These are phyloP conservation scores for Nakaseomyces uthaithaninus DNA, from an alignment of 1,139 yeast genomes.

Conservation along the genomic window DNA sequence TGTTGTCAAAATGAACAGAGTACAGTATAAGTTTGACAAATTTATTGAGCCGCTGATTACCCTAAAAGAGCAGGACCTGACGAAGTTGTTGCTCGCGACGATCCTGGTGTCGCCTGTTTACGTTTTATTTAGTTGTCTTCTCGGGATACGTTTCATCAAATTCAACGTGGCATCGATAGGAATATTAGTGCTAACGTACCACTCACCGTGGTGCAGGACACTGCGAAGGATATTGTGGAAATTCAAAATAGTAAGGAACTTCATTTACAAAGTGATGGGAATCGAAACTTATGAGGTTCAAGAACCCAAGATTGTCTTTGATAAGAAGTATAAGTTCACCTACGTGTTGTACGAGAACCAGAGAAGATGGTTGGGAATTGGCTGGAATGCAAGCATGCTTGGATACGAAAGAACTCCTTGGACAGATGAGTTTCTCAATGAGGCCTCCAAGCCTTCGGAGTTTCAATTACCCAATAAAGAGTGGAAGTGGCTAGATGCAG, in stretches of 20 bases:
- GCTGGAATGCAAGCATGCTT: slow-evolving; percentile 89
- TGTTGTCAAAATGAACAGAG: slow-evolving; percentile 68
- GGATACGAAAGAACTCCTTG: slow-evolving; percentile 93
- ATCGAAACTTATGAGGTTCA: slow-evolving; percentile 7
- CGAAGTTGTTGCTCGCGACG: slow-evolving; percentile 72
- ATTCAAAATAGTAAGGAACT: slow-evolving; percentile 57
- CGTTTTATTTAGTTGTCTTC: slow-evolving; percentile 36
- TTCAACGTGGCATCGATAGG: slow-evolving; percentile 35
- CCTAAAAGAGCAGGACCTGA: slow-evolving; percentile 68
- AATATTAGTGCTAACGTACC: slow-evolving; percentile 64
- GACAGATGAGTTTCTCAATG: slow-evolving; percentile 95
- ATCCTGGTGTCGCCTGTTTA: slow-evolving; percentile 79
- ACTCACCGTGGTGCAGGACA: slow-evolving; percentile 75
- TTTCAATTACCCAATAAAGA: slow-evolving; percentile 78
- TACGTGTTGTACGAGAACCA: slow-evolving; percentile 94
- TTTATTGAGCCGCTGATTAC: slow-evolving; percentile 70
- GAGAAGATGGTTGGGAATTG: slow-evolving; percentile 95
- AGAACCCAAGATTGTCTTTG: slow-evolving; percentile 44
- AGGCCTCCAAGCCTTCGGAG: slow-evolving; percentile 66
- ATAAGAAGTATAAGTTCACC: slow-evolving; percentile 49
- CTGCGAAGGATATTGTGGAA: slow-evolving; percentile 80
- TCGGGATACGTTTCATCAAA: background rate
- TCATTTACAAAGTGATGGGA: slow-evolving; percentile 79
- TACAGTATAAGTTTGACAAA: slow-evolving; percentile 69
- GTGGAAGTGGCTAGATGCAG: slow-evolving; percentile 93